A percentile compares a stretch with the other conserved stretches of the same genome.
Conservation (phyloP, 805 yeast species). For the Pichia thaimueangensis region DNA sequence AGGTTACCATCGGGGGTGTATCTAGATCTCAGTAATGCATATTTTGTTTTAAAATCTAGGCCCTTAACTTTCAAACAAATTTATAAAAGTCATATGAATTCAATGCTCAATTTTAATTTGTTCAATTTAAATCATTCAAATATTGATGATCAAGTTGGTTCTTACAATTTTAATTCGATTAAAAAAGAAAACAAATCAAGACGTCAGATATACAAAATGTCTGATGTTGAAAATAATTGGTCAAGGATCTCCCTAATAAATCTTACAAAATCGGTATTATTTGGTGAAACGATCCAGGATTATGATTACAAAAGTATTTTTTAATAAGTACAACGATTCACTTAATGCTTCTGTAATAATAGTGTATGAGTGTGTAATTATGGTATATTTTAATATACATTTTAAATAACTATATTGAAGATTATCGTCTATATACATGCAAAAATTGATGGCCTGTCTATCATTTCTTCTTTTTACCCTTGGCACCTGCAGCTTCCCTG, state of each 20-base stretch:
- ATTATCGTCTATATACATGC: slow-evolving; percentile 6
- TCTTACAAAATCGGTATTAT: slow-evolving; percentile 18
- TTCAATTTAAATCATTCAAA: slow-evolving; percentile 16
- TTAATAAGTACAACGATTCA: slow-evolving; percentile 10
- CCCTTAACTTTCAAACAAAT: slow-evolving; percentile 26
- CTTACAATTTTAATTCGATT: neutral
- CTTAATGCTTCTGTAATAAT: neutral
- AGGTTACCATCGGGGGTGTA: slow-evolving; percentile 50
- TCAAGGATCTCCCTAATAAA: slow-evolving; percentile 17
- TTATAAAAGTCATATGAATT: slow-evolving; percentile 23
- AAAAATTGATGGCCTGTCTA: too few species aligned
- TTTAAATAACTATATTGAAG: neutral
- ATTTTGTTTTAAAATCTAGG: slow-evolving; percentile 22
- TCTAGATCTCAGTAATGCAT: slow-evolving; percentile 22
- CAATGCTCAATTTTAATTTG: slow-evolving; percentile 26
- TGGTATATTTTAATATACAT: neutral
- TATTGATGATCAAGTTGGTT: neutral
- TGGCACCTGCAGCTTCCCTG: slow-evolving; percentile 35
- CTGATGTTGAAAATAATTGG: slow-evolving; percentile 25
- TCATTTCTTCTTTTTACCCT: slow-evolving; percentile 36
- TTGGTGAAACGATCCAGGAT: slow-evolving; percentile 26
- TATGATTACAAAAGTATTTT: slow-evolving; percentile 30
- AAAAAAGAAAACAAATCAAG: neutral
- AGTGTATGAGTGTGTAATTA: neutral
- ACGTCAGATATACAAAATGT: slow-evolving; percentile 2